phyloP scores from a whole-genome alignment of 2,329 filamentous ascomycete species.

The Annulohypoxylon truncatum region DNA sequence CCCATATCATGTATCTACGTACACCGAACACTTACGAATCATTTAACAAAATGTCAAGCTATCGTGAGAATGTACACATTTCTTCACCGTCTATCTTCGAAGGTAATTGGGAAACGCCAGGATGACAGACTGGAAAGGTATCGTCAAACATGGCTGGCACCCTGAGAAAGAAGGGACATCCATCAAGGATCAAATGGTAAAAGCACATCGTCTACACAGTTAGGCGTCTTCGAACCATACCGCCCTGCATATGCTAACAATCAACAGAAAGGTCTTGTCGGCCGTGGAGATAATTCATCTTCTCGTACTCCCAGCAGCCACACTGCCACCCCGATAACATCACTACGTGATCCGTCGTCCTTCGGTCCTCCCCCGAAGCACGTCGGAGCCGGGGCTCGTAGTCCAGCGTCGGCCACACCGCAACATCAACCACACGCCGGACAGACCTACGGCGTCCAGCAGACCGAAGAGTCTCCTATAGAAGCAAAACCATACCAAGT shows the following conservation, averaged over 20 bases:
- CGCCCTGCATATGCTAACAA: constrained; percentile 23
- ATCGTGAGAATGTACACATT: constrained; percentile 5
- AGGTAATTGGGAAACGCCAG: constrained; percentile 4
- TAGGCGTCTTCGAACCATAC: neutral
- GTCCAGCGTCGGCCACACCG: constrained; percentile 8
- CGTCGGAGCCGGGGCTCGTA: constrained; percentile 36
- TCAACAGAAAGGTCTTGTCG: constrained; percentile 59
- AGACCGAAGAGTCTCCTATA: constrained; percentile 57
- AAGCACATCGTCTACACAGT: constrained; percentile 43
- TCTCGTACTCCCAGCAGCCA: constrained; percentile 41
- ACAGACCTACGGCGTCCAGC: constrained; percentile 21
- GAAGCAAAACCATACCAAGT: constrained; percentile 69
- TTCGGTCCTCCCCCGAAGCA: constrained; percentile 87
- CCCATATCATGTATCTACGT: constrained; percentile 3
- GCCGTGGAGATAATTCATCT: constrained; percentile 52
- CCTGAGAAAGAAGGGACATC: constrained; percentile 58
- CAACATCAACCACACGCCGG: constrained; percentile 26
- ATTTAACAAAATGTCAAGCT: constrained; percentile 12
- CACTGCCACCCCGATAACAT: constrained; percentile 70
- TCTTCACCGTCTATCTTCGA: neutral
- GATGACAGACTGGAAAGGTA: constrained; percentile 61
- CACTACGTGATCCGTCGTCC: constrained; percentile 78
- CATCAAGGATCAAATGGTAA: constrained; percentile 61
- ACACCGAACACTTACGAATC: constrained; percentile 19
- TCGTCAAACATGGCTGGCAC: constrained; percentile 65